These are phyloP conservation scores for Lentinula sp. DNA, from an alignment of 768 basidiomycete species.

Conservation along the genomic window DNA sequence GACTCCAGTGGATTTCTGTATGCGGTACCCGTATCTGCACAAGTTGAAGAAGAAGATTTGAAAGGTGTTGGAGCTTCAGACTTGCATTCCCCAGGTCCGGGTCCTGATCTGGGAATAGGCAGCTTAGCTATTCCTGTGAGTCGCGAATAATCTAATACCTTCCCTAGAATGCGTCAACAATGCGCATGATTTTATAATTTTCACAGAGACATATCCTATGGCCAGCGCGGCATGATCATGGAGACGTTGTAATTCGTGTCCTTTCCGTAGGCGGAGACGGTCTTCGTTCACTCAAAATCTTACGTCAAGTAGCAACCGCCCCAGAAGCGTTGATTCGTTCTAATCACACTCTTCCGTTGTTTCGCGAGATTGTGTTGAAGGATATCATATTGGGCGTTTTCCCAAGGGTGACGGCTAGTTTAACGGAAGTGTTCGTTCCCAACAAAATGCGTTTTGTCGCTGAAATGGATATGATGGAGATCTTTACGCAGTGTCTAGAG, in stretches of 20 bases:
- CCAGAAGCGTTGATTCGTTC: slow-evolving; percentile 1
- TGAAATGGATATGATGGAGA: neutral
- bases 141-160: neutral
- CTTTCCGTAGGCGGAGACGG: neutral
- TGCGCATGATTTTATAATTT: neutral
- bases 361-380: slow-evolving; percentile 5
- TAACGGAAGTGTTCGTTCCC: neutral
- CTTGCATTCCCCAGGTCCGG: neutral
- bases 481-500: neutral
- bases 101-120: neutral
- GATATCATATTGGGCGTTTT: slow-evolving; percentile 2
- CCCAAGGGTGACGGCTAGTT: neutral
- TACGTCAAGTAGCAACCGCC: neutral
- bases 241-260: neutral
- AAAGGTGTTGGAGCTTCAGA: neutral
- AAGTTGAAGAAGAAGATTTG: neutral
- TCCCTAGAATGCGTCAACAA: neutral
- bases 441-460: neutral
- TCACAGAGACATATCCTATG: neutral
- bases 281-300: neutral
- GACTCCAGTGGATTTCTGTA: neutral
- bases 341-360: slow-evolving; percentile 1
- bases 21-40: neutral
- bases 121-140: neutral
- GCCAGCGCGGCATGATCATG: neutral